phyloP scores from a whole-genome alignment of 495 filamentous ascomycete genomes.

The Penicillium steckii region DNA sequence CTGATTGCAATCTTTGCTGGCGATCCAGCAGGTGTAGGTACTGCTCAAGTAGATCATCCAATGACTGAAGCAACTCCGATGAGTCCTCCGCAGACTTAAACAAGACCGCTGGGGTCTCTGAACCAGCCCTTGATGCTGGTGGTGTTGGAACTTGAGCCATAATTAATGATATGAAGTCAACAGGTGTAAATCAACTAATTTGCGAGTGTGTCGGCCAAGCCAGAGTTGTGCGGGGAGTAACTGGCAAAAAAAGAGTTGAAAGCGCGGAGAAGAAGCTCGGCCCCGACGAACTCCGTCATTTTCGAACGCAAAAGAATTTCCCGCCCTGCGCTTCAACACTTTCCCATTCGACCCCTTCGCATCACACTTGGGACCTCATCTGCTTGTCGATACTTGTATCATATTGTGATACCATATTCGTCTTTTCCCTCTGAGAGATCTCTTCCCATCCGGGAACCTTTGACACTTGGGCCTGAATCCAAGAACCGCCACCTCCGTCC shows the following conservation, averaged over 20 bases:
- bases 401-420: no score
- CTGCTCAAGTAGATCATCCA: constrained; percentile 66
- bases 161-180: neutral
- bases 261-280: constrained; percentile 30
- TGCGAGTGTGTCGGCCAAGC: neutral
- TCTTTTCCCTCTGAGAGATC: no score
- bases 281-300: constrained; percentile 49
- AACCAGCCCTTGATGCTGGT: constrained; percentile 34
- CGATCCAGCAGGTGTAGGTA: constrained; percentile 70
- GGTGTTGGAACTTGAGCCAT: constrained; percentile 42
- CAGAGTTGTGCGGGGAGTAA: no score
- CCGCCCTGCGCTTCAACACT: constrained; percentile 26
- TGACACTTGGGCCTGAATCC: neutral
- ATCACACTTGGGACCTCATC: neutral
- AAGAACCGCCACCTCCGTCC: constrained; percentile 6
- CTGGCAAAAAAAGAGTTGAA: neutral
- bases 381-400: no score
- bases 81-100: constrained; percentile 24
- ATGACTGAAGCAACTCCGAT: constrained; percentile 28
- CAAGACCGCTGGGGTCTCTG: constrained; percentile 25
- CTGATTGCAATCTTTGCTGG: constrained; percentile 60
- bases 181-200: no score
- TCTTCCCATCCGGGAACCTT: neutral
- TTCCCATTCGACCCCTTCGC: neutral
- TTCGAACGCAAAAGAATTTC: constrained; percentile 42